Conservation (phyloP, 768 basidiomycete species). For the Russula sp. region DNA sequence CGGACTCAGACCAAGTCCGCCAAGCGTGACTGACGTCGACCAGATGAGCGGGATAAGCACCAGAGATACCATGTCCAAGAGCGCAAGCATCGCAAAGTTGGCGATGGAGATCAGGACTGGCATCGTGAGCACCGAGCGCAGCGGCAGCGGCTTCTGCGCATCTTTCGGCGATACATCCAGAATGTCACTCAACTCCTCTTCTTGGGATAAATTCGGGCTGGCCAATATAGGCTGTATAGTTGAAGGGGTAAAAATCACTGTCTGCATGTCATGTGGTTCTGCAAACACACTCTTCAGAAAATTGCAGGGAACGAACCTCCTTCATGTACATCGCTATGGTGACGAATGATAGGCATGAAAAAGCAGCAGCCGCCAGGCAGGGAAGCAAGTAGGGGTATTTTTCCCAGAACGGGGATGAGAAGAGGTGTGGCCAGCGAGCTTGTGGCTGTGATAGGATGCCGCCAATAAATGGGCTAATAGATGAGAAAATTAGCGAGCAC, state of each 20-base stretch:
- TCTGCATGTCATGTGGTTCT: too few relatives aligned
- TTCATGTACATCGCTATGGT: neutral
- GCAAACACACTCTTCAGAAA: too few relatives aligned
- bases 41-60: too few relatives aligned
- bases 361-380: constrained; percentile 1
- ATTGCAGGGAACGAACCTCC: too few relatives aligned
- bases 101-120: constrained; percentile 36
- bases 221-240: too few relatives aligned
- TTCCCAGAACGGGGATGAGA: constrained; percentile 21
- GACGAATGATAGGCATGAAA: neutral
- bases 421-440: too few relatives aligned
- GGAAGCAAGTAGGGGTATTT: constrained; percentile 25
- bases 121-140: constrained; percentile 30
- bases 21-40: too few relatives aligned
- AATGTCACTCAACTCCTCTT: neutral
- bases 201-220: neutral
- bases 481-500: constrained; percentile 10
- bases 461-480: constrained; percentile 19
- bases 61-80: constrained; percentile 36
- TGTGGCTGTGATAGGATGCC: too few relatives aligned
- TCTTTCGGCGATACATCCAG: neutral
- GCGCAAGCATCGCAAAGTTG: constrained; percentile 37
- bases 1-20: too few relatives aligned
- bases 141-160: too few relatives aligned
- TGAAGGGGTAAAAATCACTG: too few relatives aligned